Conservation (phyloP, 306 rosid genomes). For the Delonix regia region DNA sequence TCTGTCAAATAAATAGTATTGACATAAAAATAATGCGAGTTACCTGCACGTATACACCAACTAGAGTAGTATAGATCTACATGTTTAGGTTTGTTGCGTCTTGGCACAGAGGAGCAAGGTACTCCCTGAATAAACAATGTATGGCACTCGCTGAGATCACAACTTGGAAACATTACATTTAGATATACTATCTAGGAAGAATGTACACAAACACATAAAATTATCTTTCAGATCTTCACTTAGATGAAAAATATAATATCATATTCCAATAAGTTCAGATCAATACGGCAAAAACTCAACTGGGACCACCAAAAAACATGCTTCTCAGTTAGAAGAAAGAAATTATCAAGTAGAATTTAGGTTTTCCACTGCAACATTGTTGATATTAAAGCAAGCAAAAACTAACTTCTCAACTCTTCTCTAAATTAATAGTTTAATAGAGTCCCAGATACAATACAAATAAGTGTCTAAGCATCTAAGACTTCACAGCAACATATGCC, state of each 20-base stretch:
- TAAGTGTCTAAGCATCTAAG: not conserved
- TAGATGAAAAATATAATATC: not conserved
- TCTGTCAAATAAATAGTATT: constrained; percentile 8
- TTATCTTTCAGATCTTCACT: not conserved
- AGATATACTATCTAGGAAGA: not conserved
- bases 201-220: not conserved
- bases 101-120: constrained; percentile 57
- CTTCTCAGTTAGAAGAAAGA: not conserved
- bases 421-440: no score
- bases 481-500: not conserved
- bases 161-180: constrained; percentile 6
- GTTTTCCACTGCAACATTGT: not conserved
- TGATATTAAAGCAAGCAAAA: not conserved
- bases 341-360: not conserved
- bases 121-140: constrained; percentile 52
- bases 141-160: not conserved
- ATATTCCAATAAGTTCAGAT: not conserved
- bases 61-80: constrained; percentile 68
- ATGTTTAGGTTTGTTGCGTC: constrained; percentile 53
- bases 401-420: not conserved
- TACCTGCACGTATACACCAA: constrained; percentile 69
- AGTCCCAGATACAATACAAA: not conserved
- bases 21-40: constrained; percentile 7
- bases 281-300: not conserved
- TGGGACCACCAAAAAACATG: not conserved